phyloP scores from a whole-genome alignment of 257 asterid species.

The Ocimum tenuiflorum region DNA sequence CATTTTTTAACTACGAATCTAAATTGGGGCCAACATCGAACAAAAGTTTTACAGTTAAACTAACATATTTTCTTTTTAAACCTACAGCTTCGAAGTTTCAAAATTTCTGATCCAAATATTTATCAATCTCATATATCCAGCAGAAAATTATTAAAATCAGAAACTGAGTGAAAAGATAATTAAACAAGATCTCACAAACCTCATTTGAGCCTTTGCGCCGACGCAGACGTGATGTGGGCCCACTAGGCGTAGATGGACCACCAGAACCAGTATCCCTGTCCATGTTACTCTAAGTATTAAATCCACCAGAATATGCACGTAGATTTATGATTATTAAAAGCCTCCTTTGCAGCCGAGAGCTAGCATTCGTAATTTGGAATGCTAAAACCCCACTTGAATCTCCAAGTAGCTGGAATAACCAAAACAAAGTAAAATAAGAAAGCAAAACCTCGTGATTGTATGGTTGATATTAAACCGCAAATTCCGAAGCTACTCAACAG shows the following conservation, averaged over 20 bases:
- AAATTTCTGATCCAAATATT: background rate
- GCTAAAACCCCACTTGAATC: slow-evolving; percentile 16
- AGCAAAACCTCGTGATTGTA: background rate
- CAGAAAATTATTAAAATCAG: background rate
- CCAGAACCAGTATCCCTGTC: slow-evolving; percentile 65
- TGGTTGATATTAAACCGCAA: background rate
- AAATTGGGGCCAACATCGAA: background rate
- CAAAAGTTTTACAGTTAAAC: background rate
- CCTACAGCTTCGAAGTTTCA: background rate
- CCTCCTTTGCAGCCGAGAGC: slow-evolving; percentile 6
- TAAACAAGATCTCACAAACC: slow-evolving; percentile 35
- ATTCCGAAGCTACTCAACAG: background rate
- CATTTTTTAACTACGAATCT: background rate
- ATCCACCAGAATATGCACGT: slow-evolving; percentile 8
- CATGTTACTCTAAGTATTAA: slow-evolving; percentile 34
- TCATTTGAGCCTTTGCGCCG: slow-evolving; percentile 90
- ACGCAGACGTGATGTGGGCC: slow-evolving; percentile 57
- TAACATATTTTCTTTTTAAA: background rate
- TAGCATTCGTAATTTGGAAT: background rate
- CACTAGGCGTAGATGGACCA: slow-evolving; percentile 44
- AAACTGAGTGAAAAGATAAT: background rate
- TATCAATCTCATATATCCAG: background rate
- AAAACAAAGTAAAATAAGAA: slow-evolving; percentile 18
- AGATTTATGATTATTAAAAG: background rate
- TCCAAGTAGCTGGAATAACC: slow-evolving; percentile 21